Conservation (phyloP, 345 rosid species). For the Melaleuca alternifolia region DNA sequence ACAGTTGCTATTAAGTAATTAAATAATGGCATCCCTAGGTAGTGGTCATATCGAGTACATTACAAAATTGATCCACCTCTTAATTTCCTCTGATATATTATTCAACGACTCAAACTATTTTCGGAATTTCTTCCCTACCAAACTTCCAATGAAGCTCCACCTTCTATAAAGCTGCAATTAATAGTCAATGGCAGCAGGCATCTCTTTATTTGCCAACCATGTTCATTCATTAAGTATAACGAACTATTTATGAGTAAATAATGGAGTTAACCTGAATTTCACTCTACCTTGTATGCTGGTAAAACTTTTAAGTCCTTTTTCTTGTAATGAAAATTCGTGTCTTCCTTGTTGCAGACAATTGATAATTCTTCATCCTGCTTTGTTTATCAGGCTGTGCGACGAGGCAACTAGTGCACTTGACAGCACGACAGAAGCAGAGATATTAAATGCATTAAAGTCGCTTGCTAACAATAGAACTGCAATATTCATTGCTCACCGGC, state of each 20-base stretch:
- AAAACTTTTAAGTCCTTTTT: neutral
- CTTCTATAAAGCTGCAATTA: neutral
- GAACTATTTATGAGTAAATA: neutral
- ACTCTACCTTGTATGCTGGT: neutral
- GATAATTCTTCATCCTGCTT: neutral
- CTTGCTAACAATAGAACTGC: slow-evolving; percentile 84
- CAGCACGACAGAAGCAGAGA: slow-evolving; percentile 98
- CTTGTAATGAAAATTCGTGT: neutral
- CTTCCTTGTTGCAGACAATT: neutral
- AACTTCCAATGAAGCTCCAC: neutral
- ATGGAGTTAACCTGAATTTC: neutral
- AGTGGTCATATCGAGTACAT: neutral
- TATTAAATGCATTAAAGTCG: slow-evolving; percentile 74
- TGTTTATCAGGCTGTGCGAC: slow-evolving; percentile 72
- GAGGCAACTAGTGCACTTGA: slow-evolving; percentile 99
- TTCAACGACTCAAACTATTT: neutral
- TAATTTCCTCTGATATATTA: neutral
- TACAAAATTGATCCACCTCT: neutral
- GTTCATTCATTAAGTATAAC: neutral
- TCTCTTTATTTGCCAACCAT: neutral
- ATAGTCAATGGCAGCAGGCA: neutral
- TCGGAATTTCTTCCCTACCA: neutral
- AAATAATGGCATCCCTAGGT: neutral
- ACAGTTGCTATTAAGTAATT: too few relatives aligned
- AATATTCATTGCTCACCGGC: slow-evolving; percentile 91